Conservation (phyloP, 169 alveolate genomes). For the Plasmodium fragile region DNA sequence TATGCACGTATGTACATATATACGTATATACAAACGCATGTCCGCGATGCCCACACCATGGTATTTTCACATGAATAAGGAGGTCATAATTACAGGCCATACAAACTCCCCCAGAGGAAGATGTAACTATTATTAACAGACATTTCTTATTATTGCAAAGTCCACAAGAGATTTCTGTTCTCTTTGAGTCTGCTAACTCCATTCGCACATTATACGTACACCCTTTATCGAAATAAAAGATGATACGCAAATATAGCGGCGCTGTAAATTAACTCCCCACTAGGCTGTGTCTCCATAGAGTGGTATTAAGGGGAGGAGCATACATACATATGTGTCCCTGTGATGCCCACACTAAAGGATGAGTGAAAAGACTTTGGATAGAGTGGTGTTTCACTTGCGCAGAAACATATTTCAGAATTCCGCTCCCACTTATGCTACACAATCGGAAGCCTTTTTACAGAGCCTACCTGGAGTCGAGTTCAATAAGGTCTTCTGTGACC, state of each 20-base stretch:
- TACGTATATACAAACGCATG: neutral
- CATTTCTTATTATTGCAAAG: conserved; percentile 74
- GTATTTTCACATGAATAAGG: neutral
- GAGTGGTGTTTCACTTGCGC: conserved; percentile 93
- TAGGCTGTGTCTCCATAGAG: conserved; percentile 91
- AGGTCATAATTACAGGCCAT: conserved; percentile 9
- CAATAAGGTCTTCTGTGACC: conserved; percentile 95
- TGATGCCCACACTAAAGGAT: conserved; percentile 86
- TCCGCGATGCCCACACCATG: neutral
- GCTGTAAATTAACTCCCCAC: conserved; percentile 95
- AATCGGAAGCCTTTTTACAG: conserved; percentile 91
- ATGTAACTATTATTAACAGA: neutral
- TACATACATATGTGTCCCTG: conserved; percentile 50
- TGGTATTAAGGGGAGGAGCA: conserved; percentile 82
- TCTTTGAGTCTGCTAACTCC: conserved; percentile 89
- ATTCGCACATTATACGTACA: neutral
- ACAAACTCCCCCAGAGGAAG: neutral
- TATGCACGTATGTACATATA: neutral
- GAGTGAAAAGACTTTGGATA: conserved; percentile 89
- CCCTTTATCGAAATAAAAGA: conserved; percentile 37
- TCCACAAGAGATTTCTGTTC: conserved; percentile 95
- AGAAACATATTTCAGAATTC: conserved; percentile 44
- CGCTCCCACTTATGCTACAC: conserved; percentile 93
- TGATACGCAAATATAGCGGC: conserved; percentile 93
- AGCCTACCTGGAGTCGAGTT: conserved; percentile 95